A percentile compares a stretch with the other conserved stretches of the same genome.
Conservation (phyloP, 2,329 filamentous ascomycete species). For the Chaetomiaceae sp. region DNA sequence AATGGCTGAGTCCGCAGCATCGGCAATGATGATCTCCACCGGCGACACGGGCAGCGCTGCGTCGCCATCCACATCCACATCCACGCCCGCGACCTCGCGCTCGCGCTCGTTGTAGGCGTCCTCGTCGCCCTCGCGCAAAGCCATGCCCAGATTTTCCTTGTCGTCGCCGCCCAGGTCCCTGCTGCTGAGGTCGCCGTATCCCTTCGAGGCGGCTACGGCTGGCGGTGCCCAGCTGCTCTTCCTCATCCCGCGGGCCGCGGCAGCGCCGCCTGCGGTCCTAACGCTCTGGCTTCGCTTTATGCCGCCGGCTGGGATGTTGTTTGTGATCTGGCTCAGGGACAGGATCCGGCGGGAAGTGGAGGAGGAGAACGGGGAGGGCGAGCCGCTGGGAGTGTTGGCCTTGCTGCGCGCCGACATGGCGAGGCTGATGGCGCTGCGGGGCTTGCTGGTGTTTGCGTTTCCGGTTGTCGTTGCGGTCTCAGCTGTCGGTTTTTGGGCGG, state of each 20-base stretch:
- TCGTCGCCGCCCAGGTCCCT: constrained; percentile 49
- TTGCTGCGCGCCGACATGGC: constrained; percentile 49
- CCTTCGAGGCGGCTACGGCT: constrained; percentile 31
- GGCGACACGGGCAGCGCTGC: neutral
- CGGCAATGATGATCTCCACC: constrained; percentile 10
- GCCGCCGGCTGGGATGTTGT: constrained; percentile 58
- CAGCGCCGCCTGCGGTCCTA: constrained; percentile 45
- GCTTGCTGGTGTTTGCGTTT: constrained; percentile 23
- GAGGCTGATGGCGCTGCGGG: constrained; percentile 42
- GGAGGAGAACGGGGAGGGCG: constrained; percentile 41
- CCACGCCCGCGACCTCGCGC: neutral
- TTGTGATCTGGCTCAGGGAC: constrained; percentile 83
- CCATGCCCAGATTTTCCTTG: constrained; percentile 29
- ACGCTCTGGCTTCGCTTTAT: constrained; percentile 76
- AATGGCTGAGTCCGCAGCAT: neutral
- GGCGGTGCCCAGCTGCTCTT: constrained; percentile 61
- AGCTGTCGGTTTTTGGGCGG: constrained; percentile 33
- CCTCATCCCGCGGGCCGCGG: constrained; percentile 42
- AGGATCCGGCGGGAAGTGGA: constrained; percentile 62
- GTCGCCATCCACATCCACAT: neutral
- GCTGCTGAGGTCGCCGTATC: constrained; percentile 44
- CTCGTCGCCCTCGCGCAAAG: constrained; percentile 56
- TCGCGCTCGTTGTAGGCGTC: constrained; percentile 24
- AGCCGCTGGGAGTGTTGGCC: constrained; percentile 39
- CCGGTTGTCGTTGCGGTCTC: constrained; percentile 19